Base-by-base conservation (phyloP, 176 grass and related monocot genomes). In the Melocanna baccifera region DNA sequence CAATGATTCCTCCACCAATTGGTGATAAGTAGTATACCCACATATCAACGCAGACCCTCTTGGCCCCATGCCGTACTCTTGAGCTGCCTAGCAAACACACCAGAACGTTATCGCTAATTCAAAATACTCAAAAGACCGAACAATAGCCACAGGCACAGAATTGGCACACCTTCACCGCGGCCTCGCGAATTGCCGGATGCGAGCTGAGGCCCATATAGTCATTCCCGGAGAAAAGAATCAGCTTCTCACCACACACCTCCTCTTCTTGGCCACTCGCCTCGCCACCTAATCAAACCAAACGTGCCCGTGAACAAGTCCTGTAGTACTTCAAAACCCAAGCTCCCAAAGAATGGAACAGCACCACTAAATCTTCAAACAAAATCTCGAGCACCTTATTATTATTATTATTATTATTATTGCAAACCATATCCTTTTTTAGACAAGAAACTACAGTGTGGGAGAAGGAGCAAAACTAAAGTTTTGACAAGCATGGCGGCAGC, bases 201-300 rank as follows among this genome's bases (percentile, higher is more conserved):
- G 88, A 86, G 76, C 96, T 95, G 70, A 98, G 86, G 53, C 92
- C 89, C 78, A 94, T 73, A 73, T 95, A 98, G 55, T 98, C 96
- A 58, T 98, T 98, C 25, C 91, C 92, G 6, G 92, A 98, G 83
- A 98, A 98, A 22, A 93, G 87, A 72, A 95, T 84, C 80, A 95
- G n/a, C 58, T 90, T 88, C 20, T 86, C 80, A 8, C 68, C 70
- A 8, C 72, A 65, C 12, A 87, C 39, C 26, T 87, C 78, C 37
- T 73, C 83, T 67, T 87, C 73, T 46, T 87, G 22, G 62, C 10
- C 76, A 68, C 48, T 66, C 20, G 4, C 46, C 75, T 94, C 84
- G 42, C 75, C 83, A 58, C 92, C 95, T 97, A 71, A 85, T 53
- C n/a, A 87, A 83, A 86, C 34, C 12, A 86, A 84, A 81, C 57